These are phyloP conservation scores for Plasmodium chabaudi DNA, from an alignment of 169 alveolate genomes.

Conservation along the genomic window DNA sequence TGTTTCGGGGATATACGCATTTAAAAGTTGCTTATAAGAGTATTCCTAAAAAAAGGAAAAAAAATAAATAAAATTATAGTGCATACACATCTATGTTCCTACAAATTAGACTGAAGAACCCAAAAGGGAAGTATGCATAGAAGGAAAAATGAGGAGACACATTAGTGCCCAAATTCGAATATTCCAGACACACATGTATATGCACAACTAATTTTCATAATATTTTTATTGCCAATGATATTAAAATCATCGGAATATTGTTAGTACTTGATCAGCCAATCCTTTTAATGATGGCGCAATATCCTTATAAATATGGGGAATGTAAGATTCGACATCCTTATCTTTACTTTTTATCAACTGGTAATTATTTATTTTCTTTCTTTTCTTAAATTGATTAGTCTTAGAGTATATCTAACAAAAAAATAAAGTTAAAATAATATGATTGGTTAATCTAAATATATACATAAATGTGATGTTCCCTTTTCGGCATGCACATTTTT, in stretches of 20 bases:
- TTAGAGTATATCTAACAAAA: slow-evolving; percentile 38
- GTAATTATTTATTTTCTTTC: slow-evolving; percentile 27
- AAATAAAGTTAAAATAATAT: neutral
- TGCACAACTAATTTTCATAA: neutral
- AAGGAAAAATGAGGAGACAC: no score
- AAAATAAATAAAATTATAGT: no score
- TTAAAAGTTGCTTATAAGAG: slow-evolving; percentile 61
- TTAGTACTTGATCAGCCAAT: slow-evolving; percentile 62
- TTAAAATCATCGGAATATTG: no score
- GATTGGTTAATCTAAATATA: no score
- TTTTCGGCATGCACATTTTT: no score
- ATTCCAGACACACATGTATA: slow-evolving; percentile 5
- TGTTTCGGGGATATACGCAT: slow-evolving; percentile 74
- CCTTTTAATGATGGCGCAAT: slow-evolving; percentile 63
- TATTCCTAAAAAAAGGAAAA: slow-evolving; percentile 21
- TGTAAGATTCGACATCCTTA: slow-evolving; percentile 49
- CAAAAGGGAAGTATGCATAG: no score
- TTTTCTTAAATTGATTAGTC: slow-evolving; percentile 49
- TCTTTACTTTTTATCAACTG: slow-evolving; percentile 39
- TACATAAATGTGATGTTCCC: no score
- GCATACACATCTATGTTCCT: no score
- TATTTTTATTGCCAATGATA: no score
- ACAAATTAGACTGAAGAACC: no score
- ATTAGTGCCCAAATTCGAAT: no score
- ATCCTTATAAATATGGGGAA: slow-evolving; percentile 72